These are phyloP conservation scores for Podila epigama DNA, from an alignment of 192 early-diverging fungal species.

Conservation along the genomic window DNA sequence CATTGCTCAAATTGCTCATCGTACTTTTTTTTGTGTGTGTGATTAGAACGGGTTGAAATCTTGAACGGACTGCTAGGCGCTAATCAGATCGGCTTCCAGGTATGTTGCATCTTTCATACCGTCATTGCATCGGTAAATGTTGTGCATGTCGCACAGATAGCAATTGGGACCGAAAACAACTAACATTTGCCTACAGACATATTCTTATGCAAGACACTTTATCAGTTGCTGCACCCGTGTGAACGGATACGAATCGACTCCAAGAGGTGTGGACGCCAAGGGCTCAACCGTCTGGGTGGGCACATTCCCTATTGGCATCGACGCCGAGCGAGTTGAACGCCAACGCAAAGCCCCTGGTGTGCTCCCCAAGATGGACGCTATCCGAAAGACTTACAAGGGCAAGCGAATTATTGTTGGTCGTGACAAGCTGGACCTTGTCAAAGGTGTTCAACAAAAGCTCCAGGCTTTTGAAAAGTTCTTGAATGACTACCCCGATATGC, in stretches of 20 bases:
- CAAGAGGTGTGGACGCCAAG: constrained; percentile 89
- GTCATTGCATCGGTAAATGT: not conserved
- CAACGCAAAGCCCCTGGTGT: constrained; percentile 72
- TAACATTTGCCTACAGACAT: constrained; percentile 61
- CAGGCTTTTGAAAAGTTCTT: constrained; percentile 94
- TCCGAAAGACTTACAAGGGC: constrained; percentile 83
- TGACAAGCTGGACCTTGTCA: constrained; percentile 94
- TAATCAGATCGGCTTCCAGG: constrained; percentile 93
- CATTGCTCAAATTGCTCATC: not conserved
- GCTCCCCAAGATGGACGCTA: constrained; percentile 76
- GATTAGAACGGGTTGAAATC: constrained; percentile 78
- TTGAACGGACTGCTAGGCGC: constrained; percentile 89
- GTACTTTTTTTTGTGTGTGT: not conserved
- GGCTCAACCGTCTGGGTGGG: constrained; percentile 83
- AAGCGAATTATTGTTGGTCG: constrained; percentile 96
- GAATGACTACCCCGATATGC: constrained; percentile 90
- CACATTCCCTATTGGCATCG: constrained; percentile 97
- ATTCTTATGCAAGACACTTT: constrained; percentile 95
- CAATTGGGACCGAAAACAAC: not conserved
- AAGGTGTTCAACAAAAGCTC: constrained; percentile 94
- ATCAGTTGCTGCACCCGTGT: constrained; percentile 91
- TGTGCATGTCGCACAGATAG: not conserved
- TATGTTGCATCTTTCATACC: constrained; percentile 5
- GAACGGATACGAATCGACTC: constrained; percentile 90
- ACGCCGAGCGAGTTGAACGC: constrained; percentile 73